Evolutionary conservation across 441 rosid genomes (phyloP), one percentile per base, ranked within the genome.

Genomic region (Viola pubescens): DNA sequence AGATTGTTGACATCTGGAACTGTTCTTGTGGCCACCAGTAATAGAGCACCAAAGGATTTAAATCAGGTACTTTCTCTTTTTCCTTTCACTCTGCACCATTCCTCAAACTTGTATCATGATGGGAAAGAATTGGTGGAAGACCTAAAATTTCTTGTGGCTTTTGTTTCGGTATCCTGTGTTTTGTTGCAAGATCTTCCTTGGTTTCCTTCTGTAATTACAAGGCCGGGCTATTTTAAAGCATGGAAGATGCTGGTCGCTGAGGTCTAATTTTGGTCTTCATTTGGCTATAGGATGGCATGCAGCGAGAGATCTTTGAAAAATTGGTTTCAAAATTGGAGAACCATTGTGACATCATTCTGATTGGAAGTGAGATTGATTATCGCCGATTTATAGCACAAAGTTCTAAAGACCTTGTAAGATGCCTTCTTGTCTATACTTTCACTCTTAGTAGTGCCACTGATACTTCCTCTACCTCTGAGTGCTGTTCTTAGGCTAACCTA

Each of bases 11-110:
- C 73, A 65, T 82, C 77, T 61, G 98, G 98, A 75, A 88, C 98
- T 68, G 85, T 91, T 75, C 91, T 91, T 68, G 91, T 91, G 57
- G 92, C 96, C 64, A 91, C 96, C 60, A 88, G 98, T 80, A 91
- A 91, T 56, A 79, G 96, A 63, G 92, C 87, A 64, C 94, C 98
- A 6, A 66, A 77, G 65, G 98, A 91, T 68, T 77, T 91, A 71
- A 91, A 88, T 81, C 96, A 88, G 91, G 98, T 84, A 40, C 12
- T 3, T 38, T 12, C 6, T 43, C 56, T 53, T 10, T 16, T 69
- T 6, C 55, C 52, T 66, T 41, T 4, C 10, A 48, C 11, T 19
- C 61, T 11, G 13, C 44, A 53, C 16, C 45, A 6, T 52, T 60
- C 40, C 47, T 52, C 42, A 26, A 42, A 58, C 46, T 44, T 52